These are phyloP conservation scores for Corynespora cassiicola DNA, from an alignment of 2,329 filamentous ascomycete species.

Conservation along the genomic window DNA sequence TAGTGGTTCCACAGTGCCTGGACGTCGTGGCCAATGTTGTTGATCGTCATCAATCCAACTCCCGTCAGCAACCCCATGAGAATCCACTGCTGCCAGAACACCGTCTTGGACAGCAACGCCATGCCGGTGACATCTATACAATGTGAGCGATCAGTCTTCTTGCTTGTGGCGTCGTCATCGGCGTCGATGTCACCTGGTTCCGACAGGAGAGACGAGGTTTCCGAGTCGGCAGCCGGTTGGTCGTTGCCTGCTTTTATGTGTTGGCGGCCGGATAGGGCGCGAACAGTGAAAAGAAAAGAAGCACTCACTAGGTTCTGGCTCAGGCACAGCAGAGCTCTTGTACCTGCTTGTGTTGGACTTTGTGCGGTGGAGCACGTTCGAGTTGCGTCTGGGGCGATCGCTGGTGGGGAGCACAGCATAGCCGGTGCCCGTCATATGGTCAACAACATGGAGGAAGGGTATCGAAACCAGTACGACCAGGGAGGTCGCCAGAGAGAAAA, in stretches of 20 bases:
- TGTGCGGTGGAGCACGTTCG: constrained; percentile 54
- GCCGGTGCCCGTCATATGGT: constrained; percentile 61
- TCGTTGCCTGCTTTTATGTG: constrained; percentile 40
- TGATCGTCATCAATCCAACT: constrained; percentile 97
- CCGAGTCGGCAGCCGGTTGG: constrained; percentile 57
- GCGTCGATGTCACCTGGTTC: constrained; percentile 61
- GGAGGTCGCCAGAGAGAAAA: constrained; percentile 82
- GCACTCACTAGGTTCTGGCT: constrained; percentile 70
- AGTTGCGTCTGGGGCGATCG: constrained; percentile 54
- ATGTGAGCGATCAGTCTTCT: constrained; percentile 77
- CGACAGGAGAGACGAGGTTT: constrained; percentile 83
- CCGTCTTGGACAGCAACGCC: constrained; percentile 70
- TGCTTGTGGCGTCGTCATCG: constrained; percentile 58
- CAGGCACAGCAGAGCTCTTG: constrained; percentile 40
- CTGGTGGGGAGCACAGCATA: constrained; percentile 65
- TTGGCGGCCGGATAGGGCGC: constrained; percentile 41
- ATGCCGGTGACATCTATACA: constrained; percentile 91
- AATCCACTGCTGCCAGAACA: constrained; percentile 91
- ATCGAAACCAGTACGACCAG: constrained; percentile 76
- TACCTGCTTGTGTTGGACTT: constrained; percentile 55
- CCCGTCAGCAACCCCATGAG: constrained; percentile 92
- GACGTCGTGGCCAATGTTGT: constrained; percentile 92
- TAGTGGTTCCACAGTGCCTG: constrained; percentile 89
- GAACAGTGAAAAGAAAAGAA: constrained; percentile 18
- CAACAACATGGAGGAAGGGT: constrained; percentile 82